Evolutionary conservation across 2,329 filamentous ascomycete genomes (phyloP).

Genomic region (Fusarium avenaceum): DNA sequence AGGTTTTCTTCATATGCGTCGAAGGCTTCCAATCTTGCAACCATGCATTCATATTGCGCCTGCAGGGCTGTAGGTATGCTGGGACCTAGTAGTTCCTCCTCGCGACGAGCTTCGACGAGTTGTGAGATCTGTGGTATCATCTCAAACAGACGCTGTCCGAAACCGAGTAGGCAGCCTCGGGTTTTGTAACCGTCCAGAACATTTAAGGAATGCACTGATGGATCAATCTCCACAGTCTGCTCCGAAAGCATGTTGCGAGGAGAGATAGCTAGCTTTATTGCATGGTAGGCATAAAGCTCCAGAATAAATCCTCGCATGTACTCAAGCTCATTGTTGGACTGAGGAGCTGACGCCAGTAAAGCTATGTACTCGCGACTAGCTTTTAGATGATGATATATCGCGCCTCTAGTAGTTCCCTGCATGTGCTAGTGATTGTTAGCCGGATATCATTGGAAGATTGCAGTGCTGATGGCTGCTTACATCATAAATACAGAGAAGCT

Average conservation of each 20-base stretch:
- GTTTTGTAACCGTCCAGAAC: constrained; percentile 1
- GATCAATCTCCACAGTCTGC: not conserved
- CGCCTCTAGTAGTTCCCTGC: not conserved
- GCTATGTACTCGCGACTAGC: constrained; percentile 4
- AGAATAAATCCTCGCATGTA: constrained; percentile 6
- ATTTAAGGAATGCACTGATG: not conserved
- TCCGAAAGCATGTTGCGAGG: not conserved
- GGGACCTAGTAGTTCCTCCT: not conserved
- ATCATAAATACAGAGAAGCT: constrained; percentile 19
- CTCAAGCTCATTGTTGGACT: not conserved
- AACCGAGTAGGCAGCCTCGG: not conserved
- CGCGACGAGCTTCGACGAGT: constrained; percentile 4
- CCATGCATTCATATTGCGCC: not conserved
- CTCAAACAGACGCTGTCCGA: constrained; percentile 6
- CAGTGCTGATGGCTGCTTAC: not conserved
- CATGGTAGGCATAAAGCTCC: constrained; percentile 14
- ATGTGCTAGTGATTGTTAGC: not conserved
- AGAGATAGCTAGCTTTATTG: constrained; percentile 6
- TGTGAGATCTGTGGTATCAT: constrained; percentile 11
- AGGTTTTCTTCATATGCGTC: not conserved
- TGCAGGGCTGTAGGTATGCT: fast-evolving
- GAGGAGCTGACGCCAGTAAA: not conserved
- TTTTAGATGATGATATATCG: constrained; percentile 6
- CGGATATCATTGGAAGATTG: fast-evolving
- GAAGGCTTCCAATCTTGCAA: not conserved